phyloP scores from a whole-genome alignment of 2,329 filamentous ascomycete genomes.

The Diaporthe sp. region DNA sequence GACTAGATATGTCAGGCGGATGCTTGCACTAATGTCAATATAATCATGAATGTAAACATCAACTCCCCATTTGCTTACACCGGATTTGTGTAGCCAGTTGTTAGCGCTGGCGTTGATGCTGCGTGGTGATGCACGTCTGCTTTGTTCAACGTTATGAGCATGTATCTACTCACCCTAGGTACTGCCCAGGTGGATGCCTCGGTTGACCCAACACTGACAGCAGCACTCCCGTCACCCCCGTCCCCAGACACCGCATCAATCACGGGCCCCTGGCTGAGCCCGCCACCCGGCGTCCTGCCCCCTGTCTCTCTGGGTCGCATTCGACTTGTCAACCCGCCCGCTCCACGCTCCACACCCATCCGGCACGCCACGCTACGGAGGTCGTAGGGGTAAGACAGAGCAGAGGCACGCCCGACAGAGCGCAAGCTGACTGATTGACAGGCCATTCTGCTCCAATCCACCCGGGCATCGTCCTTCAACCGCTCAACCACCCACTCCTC shows the following conservation, averaged over 20 bases:
- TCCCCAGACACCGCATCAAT: neutral
- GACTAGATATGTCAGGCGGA: neutral
- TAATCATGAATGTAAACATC: neutral
- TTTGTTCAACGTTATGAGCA: no score
- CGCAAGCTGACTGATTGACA: constrained; percentile 14
- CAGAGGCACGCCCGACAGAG: constrained; percentile 7
- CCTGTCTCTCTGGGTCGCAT: constrained; percentile 19
- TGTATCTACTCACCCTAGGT: neutral
- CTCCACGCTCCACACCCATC: constrained; percentile 19
- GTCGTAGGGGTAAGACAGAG: constrained; percentile 18
- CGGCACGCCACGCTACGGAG: constrained; percentile 31
- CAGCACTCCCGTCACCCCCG: neutral
- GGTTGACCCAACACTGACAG: neutral
- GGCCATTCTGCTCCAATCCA: constrained; percentile 32
- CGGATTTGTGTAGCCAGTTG: neutral
- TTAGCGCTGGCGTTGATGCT: neutral
- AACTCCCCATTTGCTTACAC: neutral
- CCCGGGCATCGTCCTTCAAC: constrained; percentile 7
- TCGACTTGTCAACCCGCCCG: constrained; percentile 20
- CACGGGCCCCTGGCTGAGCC: constrained; percentile 28
- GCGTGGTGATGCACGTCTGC: no score
- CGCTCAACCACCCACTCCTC: constrained; percentile 13
- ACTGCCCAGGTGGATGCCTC: neutral
- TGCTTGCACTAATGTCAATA: neutral
- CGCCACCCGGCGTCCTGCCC: constrained; percentile 23